Conservation (phyloP, 2,329 filamentous ascomycete species). For the Atkinsonella texensis region DNA sequence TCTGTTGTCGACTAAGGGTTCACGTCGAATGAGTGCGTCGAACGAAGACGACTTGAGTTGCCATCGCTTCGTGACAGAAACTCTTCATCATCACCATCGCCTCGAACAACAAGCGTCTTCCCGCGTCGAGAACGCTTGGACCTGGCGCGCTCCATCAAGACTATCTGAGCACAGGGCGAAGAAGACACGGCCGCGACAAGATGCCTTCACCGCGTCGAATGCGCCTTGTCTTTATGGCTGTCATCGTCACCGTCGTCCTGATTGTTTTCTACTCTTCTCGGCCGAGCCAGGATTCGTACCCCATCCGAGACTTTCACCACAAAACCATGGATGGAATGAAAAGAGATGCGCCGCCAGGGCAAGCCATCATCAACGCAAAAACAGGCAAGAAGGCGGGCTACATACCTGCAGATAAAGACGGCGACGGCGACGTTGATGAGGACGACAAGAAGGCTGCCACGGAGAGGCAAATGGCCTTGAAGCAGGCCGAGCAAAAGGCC, state of each 20-base stretch:
- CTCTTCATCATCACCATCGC: not conserved
- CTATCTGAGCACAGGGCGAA: not conserved
- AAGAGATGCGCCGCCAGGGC: conserved; percentile 19
- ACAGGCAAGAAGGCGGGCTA: conserved; percentile 26
- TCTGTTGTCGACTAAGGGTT: not conserved
- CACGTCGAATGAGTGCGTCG: not conserved
- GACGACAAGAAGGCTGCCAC: conserved; percentile 39
- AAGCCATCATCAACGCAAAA: conserved; percentile 29
- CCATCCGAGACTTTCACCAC: conserved; percentile 44
- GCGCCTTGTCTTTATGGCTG: conserved; percentile 52
- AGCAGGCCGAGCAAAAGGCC: conserved; percentile 56
- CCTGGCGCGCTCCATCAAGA: not conserved
- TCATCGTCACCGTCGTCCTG: conserved; percentile 52
- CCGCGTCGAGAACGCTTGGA: not conserved
- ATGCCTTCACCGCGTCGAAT: conserved; percentile 64
- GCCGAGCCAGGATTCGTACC: conserved; percentile 30
- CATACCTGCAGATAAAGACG: conserved; percentile 35
- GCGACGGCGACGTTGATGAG: conserved; percentile 42
- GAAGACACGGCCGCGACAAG: not conserved
- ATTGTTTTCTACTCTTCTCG: conserved; percentile 63
- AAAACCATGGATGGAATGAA: conserved; percentile 46
- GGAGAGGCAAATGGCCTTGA: conserved; percentile 49
- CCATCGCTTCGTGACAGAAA: not conserved
- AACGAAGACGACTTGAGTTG: not conserved
- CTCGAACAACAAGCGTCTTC: not conserved